Evolutionary conservation across 257 asterid genomes (phyloP).

Genomic region (Mentha longifolia): DNA sequence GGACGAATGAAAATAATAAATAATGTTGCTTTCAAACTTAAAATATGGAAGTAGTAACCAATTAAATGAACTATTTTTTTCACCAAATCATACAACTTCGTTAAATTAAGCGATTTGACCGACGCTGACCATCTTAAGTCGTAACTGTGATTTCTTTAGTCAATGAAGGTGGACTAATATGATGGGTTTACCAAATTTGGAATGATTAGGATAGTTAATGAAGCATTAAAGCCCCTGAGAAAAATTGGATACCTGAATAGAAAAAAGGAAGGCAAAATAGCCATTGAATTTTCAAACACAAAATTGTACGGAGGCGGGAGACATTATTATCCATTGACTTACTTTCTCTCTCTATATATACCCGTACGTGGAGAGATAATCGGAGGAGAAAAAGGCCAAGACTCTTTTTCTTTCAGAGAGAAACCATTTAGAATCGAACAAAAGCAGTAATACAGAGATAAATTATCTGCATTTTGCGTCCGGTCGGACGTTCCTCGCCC

Average conservation of each 20-base stretch:
- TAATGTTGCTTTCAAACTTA: too few species aligned
- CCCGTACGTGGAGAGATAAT: slow-evolving; percentile 11
- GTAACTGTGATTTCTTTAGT: neutral
- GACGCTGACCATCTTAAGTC: neutral
- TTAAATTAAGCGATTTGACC: neutral
- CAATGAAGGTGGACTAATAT: neutral
- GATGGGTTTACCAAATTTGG: neutral
- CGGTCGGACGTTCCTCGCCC: slow-evolving; percentile 30
- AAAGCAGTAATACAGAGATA: slow-evolving; percentile 23
- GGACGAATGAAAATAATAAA: too few species aligned
- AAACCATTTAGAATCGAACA: slow-evolving; percentile 2
- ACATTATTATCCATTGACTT: too few species aligned
- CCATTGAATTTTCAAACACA: neutral
- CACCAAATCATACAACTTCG: neutral
- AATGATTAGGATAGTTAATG: neutral
- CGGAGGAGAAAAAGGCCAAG: slow-evolving; percentile 12
- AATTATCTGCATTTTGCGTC: slow-evolving; percentile 27
- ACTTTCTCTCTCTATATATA: neutral
- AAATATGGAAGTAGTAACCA: neutral
- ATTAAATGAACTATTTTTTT: neutral
- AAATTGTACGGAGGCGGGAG: slow-evolving; percentile 18
- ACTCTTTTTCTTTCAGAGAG: slow-evolving; percentile 32
- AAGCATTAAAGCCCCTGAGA: neutral
- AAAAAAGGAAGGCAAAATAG: neutral
- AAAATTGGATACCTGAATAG: neutral